Evolutionary conservation across 176 grass and related monocot genomes (phyloP), one percentile per base, ranked within the genome.

Genomic region (Aegilops umbellulata): DNA sequence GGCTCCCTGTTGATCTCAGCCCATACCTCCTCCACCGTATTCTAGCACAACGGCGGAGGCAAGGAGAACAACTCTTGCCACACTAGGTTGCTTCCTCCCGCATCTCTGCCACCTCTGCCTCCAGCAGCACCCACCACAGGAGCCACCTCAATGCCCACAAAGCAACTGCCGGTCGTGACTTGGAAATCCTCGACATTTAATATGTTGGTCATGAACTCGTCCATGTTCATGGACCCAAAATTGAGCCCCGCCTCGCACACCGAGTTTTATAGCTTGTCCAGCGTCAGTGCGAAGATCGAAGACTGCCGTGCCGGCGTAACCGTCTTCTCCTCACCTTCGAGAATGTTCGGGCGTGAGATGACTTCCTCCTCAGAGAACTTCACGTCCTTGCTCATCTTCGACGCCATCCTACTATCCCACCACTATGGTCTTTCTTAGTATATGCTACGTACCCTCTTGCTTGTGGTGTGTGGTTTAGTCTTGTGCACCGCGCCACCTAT

Each of bases 181-280:
- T 32, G 31, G 58, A 93, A 91, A 76, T 98, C 94, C 80, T 99
- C 92, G 22, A 77, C 97, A 69, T 95, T 99, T 90, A 94, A 96
- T 76, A 99, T 99, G 79, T 94, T 94, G 65, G 82, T 88, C 53
- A 99, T 77, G 90, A 99, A 96, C 88, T 99, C 94, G 34, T 99
- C 97, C 92, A 99, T 99, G 88, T 99, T 96, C 94, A 99, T 99
- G 76, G 94, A 95, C 23, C 90, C 97, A 65, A 98, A 94, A 49
- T 93, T 94, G 84, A 87, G 90, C 0, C 94, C 90, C 1, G 90
- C 86, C 79, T 98, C 92, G 83, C 90, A 95, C 15, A 95, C 41
- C 42, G 94, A 90, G 79, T 65, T 92, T 79, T 94, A 92, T 51
- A 98, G 80, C 86, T 95, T 88, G 44, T 95, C 97, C 12, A 95